Evolutionary conservation across 306 rosid species (phyloP).

Genomic region (Medicago lupulina): DNA sequence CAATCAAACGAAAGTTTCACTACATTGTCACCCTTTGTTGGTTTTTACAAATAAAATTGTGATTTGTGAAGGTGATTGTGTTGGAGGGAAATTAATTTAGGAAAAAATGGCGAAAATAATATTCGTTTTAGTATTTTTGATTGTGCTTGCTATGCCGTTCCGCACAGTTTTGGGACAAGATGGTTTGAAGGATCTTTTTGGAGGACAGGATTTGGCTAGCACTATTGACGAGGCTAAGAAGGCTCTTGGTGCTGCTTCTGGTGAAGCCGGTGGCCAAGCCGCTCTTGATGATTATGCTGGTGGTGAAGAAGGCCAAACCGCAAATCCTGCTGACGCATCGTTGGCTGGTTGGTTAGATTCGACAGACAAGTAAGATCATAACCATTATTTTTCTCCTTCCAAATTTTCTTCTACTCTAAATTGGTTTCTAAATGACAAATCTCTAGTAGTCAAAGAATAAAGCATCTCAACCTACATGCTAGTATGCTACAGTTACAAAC

Average conservation of each 20-base stretch:
- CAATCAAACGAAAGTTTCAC: constrained; percentile 33
- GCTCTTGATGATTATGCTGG: constrained; percentile 5
- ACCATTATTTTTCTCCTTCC: background rate
- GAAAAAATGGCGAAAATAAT: constrained; percentile 45
- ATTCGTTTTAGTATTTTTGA: constrained; percentile 33
- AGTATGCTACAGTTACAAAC: no score
- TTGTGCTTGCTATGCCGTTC: constrained; percentile 37
- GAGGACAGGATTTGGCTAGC: constrained; percentile 26
- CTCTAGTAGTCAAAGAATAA: no score
- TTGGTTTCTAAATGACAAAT: no score
- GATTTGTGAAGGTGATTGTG: constrained; percentile 12
- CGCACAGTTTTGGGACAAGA: constrained; percentile 35
- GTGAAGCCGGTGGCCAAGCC: background rate
- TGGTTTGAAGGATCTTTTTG: background rate
- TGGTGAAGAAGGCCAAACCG: background rate
- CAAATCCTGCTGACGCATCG: background rate
- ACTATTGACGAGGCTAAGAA: constrained; percentile 19
- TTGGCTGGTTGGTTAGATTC: constrained; percentile 30
- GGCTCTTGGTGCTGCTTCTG: constrained; percentile 17
- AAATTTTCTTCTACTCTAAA: no score
- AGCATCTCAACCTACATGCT: no score
- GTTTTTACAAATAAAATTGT: constrained; percentile 3
- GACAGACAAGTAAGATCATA: background rate
- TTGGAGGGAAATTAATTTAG: background rate
- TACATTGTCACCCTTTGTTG: constrained; percentile 35